Conservation (phyloP, 495 filamentous ascomycete species). For the Penicillium daleae region DNA sequence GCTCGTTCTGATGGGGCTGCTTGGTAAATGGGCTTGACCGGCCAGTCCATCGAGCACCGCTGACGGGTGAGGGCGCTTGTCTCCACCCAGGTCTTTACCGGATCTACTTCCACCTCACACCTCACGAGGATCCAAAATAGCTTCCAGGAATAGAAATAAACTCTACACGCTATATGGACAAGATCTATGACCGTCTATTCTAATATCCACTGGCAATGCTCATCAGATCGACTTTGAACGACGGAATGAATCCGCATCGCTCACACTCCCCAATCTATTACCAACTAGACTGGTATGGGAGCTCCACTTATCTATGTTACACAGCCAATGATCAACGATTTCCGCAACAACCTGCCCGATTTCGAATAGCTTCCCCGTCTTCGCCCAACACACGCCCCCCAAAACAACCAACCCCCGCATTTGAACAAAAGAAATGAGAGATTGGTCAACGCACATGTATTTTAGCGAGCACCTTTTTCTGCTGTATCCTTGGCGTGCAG, state of each 20-base stretch:
- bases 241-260: neutral
- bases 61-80: neutral
- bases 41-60: neutral
- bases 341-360: slow-evolving; percentile 34
- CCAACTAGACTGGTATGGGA: slow-evolving; percentile 9
- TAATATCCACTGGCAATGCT: no score
- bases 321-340: slow-evolving; percentile 13
- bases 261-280: neutral
- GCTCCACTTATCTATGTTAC: slow-evolving; percentile 4
- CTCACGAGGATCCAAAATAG: neutral
- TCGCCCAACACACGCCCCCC: slow-evolving; percentile 1
- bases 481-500: neutral
- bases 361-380: slow-evolving; percentile 27
- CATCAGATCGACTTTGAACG: neutral
- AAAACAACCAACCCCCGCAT: slow-evolving; percentile 21
- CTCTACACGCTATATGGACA: slow-evolving; percentile 6
- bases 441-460: neutral
- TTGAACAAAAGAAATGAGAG: slow-evolving; percentile 4
- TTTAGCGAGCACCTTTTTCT: neutral
- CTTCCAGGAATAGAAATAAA: slow-evolving; percentile 8
- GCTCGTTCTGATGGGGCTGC: slow-evolving; percentile 44
- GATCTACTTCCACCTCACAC: neutral
- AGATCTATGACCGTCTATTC: neutral
- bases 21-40: slow-evolving; percentile 51
- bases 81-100: neutral